Evolutionary conservation across 306 rosid genomes (phyloP).

Genomic region (Lagenaria siceraria): DNA sequence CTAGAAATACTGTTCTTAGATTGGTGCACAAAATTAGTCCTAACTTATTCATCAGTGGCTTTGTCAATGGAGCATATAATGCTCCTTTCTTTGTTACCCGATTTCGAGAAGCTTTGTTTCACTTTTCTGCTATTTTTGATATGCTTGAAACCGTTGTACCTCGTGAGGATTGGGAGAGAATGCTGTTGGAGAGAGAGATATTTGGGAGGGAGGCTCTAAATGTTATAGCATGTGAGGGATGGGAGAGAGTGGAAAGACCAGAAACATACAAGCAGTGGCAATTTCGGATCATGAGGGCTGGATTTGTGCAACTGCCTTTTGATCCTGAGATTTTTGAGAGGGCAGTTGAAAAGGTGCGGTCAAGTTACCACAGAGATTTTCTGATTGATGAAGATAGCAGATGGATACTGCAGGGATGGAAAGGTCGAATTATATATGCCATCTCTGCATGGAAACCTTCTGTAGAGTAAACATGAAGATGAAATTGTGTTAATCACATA

Average conservation of each 20-base stretch:
- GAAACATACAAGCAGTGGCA: slow-evolving; percentile 97
- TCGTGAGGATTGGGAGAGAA: slow-evolving; percentile 71
- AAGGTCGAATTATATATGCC: slow-evolving; percentile 72
- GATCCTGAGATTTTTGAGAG: slow-evolving; percentile 21
- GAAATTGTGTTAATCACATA: background rate
- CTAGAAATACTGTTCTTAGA: slow-evolving; percentile 50
- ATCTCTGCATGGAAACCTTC: slow-evolving; percentile 78
- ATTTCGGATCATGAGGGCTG: slow-evolving; percentile 68
- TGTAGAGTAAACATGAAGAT: background rate
- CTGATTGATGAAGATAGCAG: slow-evolving; percentile 68
- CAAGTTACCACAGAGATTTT: slow-evolving; percentile 69
- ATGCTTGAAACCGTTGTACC: slow-evolving; percentile 91
- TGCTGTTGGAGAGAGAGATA: slow-evolving; percentile 77
- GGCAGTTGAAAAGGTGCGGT: slow-evolving; percentile 40
- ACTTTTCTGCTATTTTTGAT: slow-evolving; percentile 79
- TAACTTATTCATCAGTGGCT: slow-evolving; percentile 59
- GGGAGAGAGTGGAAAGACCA: slow-evolving; percentile 90
- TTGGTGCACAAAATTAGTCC: slow-evolving; percentile 69
- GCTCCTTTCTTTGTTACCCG: slow-evolving; percentile 95
- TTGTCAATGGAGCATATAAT: slow-evolving; percentile 68
- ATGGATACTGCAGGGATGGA: slow-evolving; percentile 98
- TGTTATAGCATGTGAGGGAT: slow-evolving; percentile 93
- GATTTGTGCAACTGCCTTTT: slow-evolving; percentile 48
- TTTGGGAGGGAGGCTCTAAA: slow-evolving; percentile 86
- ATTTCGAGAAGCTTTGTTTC: slow-evolving; percentile 84